phyloP scores from a whole-genome alignment of 2,329 filamentous ascomycete genomes.

The Talaromyces pinophilus region DNA sequence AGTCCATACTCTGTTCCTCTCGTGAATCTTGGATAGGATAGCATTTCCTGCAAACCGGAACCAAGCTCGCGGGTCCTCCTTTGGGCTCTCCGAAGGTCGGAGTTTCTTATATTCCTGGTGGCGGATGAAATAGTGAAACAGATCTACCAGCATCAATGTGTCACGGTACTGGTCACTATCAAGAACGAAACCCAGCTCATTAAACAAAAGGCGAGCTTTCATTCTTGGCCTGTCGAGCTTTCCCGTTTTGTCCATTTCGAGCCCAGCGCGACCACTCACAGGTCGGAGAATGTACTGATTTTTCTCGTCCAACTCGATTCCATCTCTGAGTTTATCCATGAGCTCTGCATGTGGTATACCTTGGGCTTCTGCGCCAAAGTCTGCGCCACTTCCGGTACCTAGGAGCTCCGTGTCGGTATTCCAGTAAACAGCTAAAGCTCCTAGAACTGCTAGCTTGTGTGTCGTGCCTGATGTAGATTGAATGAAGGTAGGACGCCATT shows the following conservation, averaged over 20 bases:
- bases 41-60: conserved; percentile 86
- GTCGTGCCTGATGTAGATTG: conserved; percentile 80
- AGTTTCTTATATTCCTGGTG: conserved; percentile 96
- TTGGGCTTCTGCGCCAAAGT: conserved; percentile 59
- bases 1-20: conserved; percentile 87
- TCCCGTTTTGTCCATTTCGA: conserved; percentile 92
- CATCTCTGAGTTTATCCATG: conserved; percentile 71
- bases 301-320: conserved; percentile 74
- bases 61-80: conserved; percentile 91
- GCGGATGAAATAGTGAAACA: conserved; percentile 97
- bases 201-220: conserved; percentile 88
- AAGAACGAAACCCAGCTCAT: conserved; percentile 96
- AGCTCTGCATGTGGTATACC: conserved; percentile 71
- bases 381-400: conserved; percentile 74
- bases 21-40: conserved; percentile 90
- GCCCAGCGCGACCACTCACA: conserved; percentile 89
- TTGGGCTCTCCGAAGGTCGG: conserved; percentile 80
- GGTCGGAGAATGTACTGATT: conserved; percentile 97
- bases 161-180: conserved; percentile 98
- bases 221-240: conserved; percentile 76
- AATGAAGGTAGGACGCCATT: conserved; percentile 96
- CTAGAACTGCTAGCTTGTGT: conserved; percentile 90
- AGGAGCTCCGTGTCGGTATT: conserved; percentile 88
- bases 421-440: conserved; percentile 93
- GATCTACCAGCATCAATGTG: conserved; percentile 93